Percentiles rank a stretch among this genome's conserved stretches.
These are phyloP conservation scores for Penicillium cosmopolitanum DNA, from an alignment of 495 filamentous ascomycete genomes.

Conservation along the genomic window DNA sequence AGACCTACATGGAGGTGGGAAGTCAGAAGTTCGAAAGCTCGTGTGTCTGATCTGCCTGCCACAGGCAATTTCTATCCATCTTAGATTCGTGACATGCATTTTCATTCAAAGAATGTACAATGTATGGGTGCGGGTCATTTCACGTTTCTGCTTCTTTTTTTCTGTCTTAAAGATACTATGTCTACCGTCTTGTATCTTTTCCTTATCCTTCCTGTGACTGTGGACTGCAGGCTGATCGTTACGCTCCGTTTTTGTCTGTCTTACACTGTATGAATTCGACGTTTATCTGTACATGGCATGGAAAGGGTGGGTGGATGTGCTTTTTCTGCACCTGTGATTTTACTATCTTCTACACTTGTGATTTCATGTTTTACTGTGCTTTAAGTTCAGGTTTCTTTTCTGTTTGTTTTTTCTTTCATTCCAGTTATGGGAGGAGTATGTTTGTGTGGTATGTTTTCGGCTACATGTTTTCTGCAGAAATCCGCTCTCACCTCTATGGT, in stretches of 20 bases:
- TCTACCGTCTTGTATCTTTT: neutral
- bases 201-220: neutral
- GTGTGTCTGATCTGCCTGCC: neutral
- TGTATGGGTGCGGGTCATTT: conserved; percentile 8
- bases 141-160: neutral
- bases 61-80: neutral
- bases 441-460: too few species aligned
- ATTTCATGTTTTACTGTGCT: neutral
- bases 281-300: neutral
- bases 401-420: too few species aligned
- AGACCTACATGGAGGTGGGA: neutral
- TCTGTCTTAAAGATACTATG: neutral
- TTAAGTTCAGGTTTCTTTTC: too few species aligned
- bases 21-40: too few species aligned
- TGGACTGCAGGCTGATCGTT: neutral
- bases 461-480: too few species aligned
- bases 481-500: too few species aligned
- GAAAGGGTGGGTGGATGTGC: neutral
- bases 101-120: conserved; percentile 27
- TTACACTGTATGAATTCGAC: neutral
- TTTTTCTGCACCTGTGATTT: conserved; percentile 6
- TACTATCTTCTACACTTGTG: neutral
- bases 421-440: too few species aligned
- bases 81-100: conserved; percentile 21
- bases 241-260: neutral